Evolutionary conservation across 495 filamentous ascomycete genomes (phyloP), one percentile per base, ranked within the genome.

Genomic region (Trichocladium uniseriatum): DNA sequence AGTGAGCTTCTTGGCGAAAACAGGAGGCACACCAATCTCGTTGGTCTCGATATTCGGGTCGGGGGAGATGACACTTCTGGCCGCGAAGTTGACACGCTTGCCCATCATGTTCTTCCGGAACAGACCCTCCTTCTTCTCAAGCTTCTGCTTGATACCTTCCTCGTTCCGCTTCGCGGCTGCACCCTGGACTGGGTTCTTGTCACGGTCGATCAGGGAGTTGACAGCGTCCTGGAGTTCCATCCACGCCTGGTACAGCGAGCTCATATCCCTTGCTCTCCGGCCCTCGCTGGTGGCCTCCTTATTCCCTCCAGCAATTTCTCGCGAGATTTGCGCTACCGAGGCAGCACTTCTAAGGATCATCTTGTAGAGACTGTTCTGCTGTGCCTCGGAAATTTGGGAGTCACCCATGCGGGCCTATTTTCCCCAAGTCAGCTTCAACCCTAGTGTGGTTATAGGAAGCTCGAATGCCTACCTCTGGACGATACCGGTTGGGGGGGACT

Each of bases 21-120:
- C 92, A 18, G 89, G 84, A 16, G 94, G 94, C 4, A 99, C 91
- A 65, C 94, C 94, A 49, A 99, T 96, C 68, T 99, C 94, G 57
- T 91, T 94, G 15, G 91, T 96, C 68, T 99, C 94, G 59, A 99
- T 92, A 59, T 95, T 97, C 4, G 94, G 94, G 64, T 99, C 94
- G 2, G 94, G 92, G 24, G 91, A 96, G 53, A 99, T 99, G 57
- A 99, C 94, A 75, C 84, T 92, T 63, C 94, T 84, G 44, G 94
- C 94, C 48, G 94, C 94, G 63, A 89, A 96, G 67, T 99, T 97
- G 65, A 99, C 94, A 70, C 94, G 86, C 72, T 99, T 99, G 40
- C 94, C 94, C 94, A 99, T 99, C 91, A 99, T 97, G 71, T 99
- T 94, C 76, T 91, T 97, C 56, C 94, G 76, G 74, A 99, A 97